A percentile compares a stretch with the other conserved stretches of the same genome.
phyloP scores from a whole-genome alignment of 306 rosid genomes.

The Cercis canadensis region DNA sequence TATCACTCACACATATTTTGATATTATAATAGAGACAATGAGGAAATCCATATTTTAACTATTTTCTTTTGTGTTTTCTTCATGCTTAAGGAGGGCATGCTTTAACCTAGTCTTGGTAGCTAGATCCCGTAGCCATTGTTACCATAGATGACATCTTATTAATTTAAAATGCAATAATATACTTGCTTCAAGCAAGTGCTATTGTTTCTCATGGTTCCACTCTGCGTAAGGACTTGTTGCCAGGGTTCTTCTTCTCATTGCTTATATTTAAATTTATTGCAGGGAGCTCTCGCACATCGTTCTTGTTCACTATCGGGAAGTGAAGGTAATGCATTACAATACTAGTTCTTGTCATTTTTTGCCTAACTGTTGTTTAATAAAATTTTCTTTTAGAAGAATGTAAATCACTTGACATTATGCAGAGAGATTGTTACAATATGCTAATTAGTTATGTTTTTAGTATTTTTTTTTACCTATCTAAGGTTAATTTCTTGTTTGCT shows the following conservation, averaged over 20 bases:
- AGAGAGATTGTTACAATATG: too few species aligned
- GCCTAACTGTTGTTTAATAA: neutral
- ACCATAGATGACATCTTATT: slow-evolving; percentile 15
- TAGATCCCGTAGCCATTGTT: neutral
- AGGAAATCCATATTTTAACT: slow-evolving; percentile 1
- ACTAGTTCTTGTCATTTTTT: slow-evolving; percentile 3
- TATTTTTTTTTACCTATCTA: neutral
- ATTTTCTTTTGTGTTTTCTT: neutral
- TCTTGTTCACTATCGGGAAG: slow-evolving; percentile 83
- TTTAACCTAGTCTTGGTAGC: slow-evolving; percentile 21
- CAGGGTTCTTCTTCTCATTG: slow-evolving; percentile 30
- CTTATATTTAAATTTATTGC: slow-evolving; percentile 44
- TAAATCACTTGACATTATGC: neutral
- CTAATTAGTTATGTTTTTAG: too few species aligned
- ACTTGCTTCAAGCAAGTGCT: slow-evolving; percentile 36
- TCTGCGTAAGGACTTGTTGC: slow-evolving; percentile 7
- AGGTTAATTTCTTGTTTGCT: slow-evolving; percentile 4
- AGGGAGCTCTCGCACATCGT: slow-evolving; percentile 89
- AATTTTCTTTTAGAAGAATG: slow-evolving; percentile 3
- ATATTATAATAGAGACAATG: neutral
- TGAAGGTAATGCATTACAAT: slow-evolving; percentile 57
- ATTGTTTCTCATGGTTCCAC: slow-evolving; percentile 21
- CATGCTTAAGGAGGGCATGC: slow-evolving; percentile 18
- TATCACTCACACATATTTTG: neutral
- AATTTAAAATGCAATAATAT: slow-evolving; percentile 21